These are phyloP conservation scores for Crithidia sp. DNA, from an alignment of 208 protist genomes.

Conservation along the genomic window DNA sequence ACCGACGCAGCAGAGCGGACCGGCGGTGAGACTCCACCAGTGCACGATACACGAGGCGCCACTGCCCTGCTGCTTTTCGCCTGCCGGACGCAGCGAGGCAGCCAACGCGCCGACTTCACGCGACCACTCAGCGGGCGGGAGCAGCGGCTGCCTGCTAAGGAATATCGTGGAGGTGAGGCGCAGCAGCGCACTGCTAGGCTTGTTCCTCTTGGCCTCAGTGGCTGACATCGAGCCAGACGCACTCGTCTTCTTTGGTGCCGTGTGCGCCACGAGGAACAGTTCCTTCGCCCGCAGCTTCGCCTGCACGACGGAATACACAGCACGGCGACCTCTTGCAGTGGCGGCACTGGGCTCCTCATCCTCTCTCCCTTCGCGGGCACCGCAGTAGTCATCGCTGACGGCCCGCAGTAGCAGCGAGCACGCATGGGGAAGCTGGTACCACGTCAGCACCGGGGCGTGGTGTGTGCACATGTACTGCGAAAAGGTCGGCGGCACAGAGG, in stretches of 20 bases:
- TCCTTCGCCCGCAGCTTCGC: conserved; percentile 20
- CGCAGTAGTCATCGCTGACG: background rate
- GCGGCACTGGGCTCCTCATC: background rate
- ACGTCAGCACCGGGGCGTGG: conserved; percentile 56
- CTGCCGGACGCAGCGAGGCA: no score
- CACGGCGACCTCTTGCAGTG: background rate
- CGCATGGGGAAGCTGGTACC: conserved; percentile 64
- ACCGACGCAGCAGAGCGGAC: conserved; percentile 15
- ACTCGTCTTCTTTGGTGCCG: background rate
- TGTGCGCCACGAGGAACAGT: conserved; percentile 10
- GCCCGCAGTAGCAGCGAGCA: conserved; percentile 37
- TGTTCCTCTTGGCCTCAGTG: background rate
- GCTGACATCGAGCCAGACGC: background rate
- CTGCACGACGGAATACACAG: background rate
- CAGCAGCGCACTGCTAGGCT: background rate
- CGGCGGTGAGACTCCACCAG: conserved; percentile 17
- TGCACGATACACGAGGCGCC: background rate
- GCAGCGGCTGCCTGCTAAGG: conserved; percentile 15
- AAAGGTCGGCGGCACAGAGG: conserved; percentile 42
- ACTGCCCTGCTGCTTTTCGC: no score
- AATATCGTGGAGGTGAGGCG: conserved; percentile 12
- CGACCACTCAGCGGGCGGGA: conserved; percentile 4
- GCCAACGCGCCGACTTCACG: background rate
- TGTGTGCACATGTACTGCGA: conserved; percentile 48
- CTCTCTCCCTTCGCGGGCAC: background rate